A percentile compares a stretch with the other conserved stretches of the same genome.
Evolutionary conservation across 768 basidiomycete genomes (phyloP).

Genomic region (Kwoniella sp.): DNA sequence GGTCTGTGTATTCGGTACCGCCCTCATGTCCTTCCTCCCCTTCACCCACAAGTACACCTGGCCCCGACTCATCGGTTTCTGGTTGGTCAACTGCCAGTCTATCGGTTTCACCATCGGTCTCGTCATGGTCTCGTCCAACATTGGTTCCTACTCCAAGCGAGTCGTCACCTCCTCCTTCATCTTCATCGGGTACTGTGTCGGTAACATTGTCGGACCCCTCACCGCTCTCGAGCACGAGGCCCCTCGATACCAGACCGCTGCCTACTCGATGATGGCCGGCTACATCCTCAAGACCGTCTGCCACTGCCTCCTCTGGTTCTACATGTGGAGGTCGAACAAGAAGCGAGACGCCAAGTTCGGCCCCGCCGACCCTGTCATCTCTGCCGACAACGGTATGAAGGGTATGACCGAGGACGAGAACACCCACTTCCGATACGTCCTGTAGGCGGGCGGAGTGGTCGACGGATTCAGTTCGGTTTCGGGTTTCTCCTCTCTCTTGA

Average conservation of each 20-base stretch:
- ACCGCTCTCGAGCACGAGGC: slow-evolving; percentile 38
- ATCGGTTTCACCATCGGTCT: slow-evolving; percentile 51
- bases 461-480: too few species aligned
- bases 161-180: slow-evolving; percentile 43
- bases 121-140: slow-evolving; percentile 49
- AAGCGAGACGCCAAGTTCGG: slow-evolving; percentile 39
- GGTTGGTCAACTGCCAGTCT: slow-evolving; percentile 41
- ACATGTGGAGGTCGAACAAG: slow-evolving; percentile 47
- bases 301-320: slow-evolving; percentile 32
- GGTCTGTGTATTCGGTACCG: slow-evolving; percentile 44
- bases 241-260: slow-evolving; percentile 44
- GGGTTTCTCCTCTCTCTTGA: too few species aligned
- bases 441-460: too few species aligned
- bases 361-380: slow-evolving; percentile 36
- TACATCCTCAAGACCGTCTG: slow-evolving; percentile 42
- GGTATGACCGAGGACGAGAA: slow-evolving; percentile 48
- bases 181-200: slow-evolving; percentile 47
- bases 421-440: slow-evolving; percentile 35
- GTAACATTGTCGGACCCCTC: slow-evolving; percentile 42
- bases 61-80: slow-evolving; percentile 47
- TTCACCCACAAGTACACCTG: slow-evolving; percentile 36
- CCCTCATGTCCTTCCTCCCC: slow-evolving; percentile 49
- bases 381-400: slow-evolving; percentile 49
- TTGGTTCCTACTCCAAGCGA: slow-evolving; percentile 45
- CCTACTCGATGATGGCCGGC: slow-evolving; percentile 42